Evolutionary conservation across 352 stramenopile species (phyloP).

Genomic region (Phytophthora cactorum): DNA sequence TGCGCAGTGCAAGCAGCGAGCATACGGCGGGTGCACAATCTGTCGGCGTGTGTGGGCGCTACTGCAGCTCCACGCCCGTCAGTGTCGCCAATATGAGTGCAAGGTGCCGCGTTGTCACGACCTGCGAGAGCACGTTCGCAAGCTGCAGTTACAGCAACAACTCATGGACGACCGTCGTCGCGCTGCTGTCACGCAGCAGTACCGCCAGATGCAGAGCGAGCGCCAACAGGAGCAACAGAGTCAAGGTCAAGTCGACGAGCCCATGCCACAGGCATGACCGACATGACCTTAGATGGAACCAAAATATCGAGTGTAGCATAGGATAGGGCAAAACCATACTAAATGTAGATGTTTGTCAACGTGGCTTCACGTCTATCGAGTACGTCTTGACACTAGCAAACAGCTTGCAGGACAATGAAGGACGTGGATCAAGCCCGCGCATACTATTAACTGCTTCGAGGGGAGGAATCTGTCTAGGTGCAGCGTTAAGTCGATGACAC

Average conservation of each 20-base stretch:
- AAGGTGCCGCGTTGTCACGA: constrained; percentile 97
- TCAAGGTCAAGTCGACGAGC: constrained; percentile 44
- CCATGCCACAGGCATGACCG: constrained; percentile 44
- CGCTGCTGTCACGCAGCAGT: constrained; percentile 87
- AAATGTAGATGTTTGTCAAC: constrained; percentile 48
- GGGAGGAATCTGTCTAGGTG: constrained; percentile 17
- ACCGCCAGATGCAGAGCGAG: constrained; percentile 81
- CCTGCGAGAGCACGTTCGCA: constrained; percentile 94
- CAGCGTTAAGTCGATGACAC: constrained; percentile 1
- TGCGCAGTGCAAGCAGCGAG: constrained; percentile 92
- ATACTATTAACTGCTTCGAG: constrained; percentile 28
- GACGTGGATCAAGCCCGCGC: constrained; percentile 23
- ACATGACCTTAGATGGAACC: constrained; percentile 19
- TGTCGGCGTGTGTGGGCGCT: constrained; percentile 97
- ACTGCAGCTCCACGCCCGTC: constrained; percentile 96
- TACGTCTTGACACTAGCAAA: constrained; percentile 4
- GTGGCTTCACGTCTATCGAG: constrained; percentile 15
- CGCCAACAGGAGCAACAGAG: constrained; percentile 43
- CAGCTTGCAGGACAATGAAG: constrained; percentile 1
- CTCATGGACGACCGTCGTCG: constrained; percentile 97
- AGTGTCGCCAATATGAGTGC: constrained; percentile 95
- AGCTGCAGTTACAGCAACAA: constrained; percentile 97
- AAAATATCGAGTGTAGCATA: constrained; percentile 48
- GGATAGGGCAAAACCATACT: constrained; percentile 40
- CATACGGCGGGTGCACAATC: constrained; percentile 94